Percentiles rank a stretch among this genome's conserved stretches.
phyloP scores from a whole-genome alignment of 1,139 yeast genomes.

The Zygosaccharomyces pseudobailii region DNA sequence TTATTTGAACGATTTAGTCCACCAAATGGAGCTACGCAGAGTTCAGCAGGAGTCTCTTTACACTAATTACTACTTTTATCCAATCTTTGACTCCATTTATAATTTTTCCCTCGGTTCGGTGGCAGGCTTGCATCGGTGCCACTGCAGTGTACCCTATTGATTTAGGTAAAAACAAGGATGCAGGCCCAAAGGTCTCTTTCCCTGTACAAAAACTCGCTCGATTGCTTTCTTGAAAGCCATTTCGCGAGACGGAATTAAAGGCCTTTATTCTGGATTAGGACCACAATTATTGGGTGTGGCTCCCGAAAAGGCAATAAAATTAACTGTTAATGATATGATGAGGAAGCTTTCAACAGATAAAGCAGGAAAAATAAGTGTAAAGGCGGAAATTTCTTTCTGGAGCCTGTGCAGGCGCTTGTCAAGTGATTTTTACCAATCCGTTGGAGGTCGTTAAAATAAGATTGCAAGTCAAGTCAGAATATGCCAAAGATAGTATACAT shows the following conservation, averaged over 20 bases:
- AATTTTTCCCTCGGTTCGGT: conserved; percentile 87
- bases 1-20: conserved; percentile 56
- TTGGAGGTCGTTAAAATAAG: conserved; percentile 93
- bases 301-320: conserved; percentile 95
- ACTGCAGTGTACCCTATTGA: conserved; percentile 98
- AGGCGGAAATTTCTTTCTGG: conserved; percentile 84
- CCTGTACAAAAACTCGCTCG: conserved; percentile 71
- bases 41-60: conserved; percentile 29
- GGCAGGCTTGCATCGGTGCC: conserved; percentile 98
- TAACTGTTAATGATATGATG: conserved; percentile 87
- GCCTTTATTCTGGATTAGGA: conserved; percentile 89
- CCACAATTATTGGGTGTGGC: conserved; percentile 97
- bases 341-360: conserved; percentile 64
- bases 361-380: conserved; percentile 54
- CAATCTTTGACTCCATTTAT: conserved; percentile 77
- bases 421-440: conserved; percentile 93
- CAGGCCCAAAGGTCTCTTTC: conserved; percentile 81
- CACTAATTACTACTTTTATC: conserved; percentile 39
- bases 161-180: conserved; percentile 93
- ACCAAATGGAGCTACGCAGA: conserved; percentile 38
- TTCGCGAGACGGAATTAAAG: conserved; percentile 72
- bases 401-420: conserved; percentile 94
- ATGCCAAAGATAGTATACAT: conserved; percentile 27
- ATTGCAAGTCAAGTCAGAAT: conserved; percentile 88
- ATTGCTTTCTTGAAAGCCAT: conserved; percentile 81